Evolutionary conservation across 768 basidiomycete species (phyloP).

Genomic region (Roridomyces roridus): DNA sequence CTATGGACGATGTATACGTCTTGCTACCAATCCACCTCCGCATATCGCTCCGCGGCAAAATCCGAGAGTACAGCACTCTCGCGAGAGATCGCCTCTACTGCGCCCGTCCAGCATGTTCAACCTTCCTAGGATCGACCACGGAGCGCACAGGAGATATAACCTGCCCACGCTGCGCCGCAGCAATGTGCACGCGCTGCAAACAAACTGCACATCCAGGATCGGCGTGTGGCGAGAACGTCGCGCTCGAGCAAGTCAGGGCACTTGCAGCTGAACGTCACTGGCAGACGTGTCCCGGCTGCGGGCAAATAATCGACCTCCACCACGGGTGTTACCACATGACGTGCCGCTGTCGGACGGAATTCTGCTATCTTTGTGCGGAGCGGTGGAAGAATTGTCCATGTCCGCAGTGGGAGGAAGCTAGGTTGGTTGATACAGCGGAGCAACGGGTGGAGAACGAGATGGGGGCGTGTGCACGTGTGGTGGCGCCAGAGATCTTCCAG

Average conservation of each 20-base stretch:
- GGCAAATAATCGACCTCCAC: constrained; percentile 59
- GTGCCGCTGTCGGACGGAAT: constrained; percentile 61
- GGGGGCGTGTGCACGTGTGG: constrained; percentile 29
- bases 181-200: constrained; percentile 58
- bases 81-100: constrained; percentile 56
- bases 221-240: constrained; percentile 49
- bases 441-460: constrained; percentile 50
- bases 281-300: constrained; percentile 71
- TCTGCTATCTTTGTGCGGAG: constrained; percentile 70
- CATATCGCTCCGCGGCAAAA: constrained; percentile 46
- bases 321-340: constrained; percentile 72
- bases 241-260: constrained; percentile 46
- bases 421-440: constrained; percentile 47
- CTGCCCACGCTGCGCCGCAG: constrained; percentile 48
- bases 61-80: constrained; percentile 50
- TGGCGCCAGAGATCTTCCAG: constrained; percentile 37
- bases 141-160: constrained; percentile 22
- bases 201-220: constrained; percentile 45
- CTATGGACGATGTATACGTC: constrained; percentile 34
- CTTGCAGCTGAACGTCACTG: constrained; percentile 54
- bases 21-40: constrained; percentile 21
- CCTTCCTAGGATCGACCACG: constrained; percentile 54
- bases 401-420: constrained; percentile 66
- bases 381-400: constrained; percentile 70
- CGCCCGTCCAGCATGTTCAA: constrained; percentile 54